Evolutionary conservation across 2,329 filamentous ascomycete species (phyloP).

Genomic region (Xylariaceae sp.): DNA sequence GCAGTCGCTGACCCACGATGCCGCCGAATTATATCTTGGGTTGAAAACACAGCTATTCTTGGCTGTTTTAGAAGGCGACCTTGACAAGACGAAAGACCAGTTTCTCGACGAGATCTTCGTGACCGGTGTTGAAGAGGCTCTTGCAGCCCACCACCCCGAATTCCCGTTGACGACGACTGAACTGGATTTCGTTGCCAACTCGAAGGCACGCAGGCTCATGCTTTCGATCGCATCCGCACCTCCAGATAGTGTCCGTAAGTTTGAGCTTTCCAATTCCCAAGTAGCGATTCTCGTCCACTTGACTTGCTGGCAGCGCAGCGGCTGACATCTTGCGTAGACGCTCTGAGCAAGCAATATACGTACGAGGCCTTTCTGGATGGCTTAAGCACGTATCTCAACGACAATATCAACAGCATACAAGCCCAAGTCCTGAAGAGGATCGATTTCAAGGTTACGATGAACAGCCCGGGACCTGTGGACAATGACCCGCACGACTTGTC

Average conservation of each 20-base stretch:
- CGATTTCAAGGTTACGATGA: constrained; percentile 18
- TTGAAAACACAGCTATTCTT: constrained; percentile 32
- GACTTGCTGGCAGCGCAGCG: background rate
- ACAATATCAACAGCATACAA: constrained; percentile 29
- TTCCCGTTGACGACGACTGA: constrained; percentile 23
- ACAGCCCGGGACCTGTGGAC: constrained; percentile 19
- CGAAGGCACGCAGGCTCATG: constrained; percentile 26
- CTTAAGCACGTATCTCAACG: constrained; percentile 30
- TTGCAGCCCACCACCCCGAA: constrained; percentile 26
- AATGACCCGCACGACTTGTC: constrained; percentile 18
- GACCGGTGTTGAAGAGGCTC: constrained; percentile 22
- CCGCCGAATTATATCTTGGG: constrained; percentile 28
- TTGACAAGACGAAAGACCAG: constrained; percentile 22
- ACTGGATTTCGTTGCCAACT: constrained; percentile 25
- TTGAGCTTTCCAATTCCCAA: too few relatives aligned
- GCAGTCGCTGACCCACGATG: constrained; percentile 25
- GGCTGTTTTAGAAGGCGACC: constrained; percentile 26
- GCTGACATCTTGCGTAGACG: constrained; percentile 19
- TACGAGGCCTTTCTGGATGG: constrained; percentile 31
- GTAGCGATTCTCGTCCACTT: too few relatives aligned
- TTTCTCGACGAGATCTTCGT: constrained; percentile 28
- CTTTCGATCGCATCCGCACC: constrained; percentile 25
- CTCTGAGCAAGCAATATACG: constrained; percentile 28
- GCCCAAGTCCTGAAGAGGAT: constrained; percentile 22
- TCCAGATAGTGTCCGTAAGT: constrained; percentile 25